These are phyloP conservation scores for Pseudocercospora pini-densiflorae DNA, from an alignment of 2,329 filamentous ascomycete species.

Conservation along the genomic window DNA sequence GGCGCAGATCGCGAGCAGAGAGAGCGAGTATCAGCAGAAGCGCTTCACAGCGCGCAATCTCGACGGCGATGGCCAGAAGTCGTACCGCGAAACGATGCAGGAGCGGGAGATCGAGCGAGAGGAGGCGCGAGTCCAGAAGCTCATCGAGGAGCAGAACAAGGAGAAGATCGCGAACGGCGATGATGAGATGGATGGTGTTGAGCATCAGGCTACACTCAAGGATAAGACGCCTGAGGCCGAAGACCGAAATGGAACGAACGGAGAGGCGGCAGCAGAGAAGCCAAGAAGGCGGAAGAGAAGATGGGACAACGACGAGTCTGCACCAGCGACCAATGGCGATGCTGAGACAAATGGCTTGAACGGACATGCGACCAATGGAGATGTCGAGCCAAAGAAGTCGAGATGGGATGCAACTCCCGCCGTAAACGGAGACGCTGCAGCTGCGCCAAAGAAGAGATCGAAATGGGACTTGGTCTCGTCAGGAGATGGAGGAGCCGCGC, in stretches of 20 bases:
- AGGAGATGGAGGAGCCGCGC: conserved; percentile 67
- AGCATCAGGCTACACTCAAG: conserved; percentile 74
- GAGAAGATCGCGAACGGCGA: conserved; percentile 69
- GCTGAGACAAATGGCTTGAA: conserved; percentile 21
- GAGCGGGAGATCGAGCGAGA: conserved; percentile 88
- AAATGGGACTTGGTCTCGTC: conserved; percentile 90
- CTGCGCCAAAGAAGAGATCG: conserved; percentile 71
- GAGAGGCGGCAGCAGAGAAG: conserved; percentile 55
- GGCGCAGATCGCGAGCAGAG: conserved; percentile 86
- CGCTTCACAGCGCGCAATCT: conserved; percentile 86
- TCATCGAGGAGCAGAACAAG: conserved; percentile 78
- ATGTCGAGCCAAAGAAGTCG: conserved; percentile 65
- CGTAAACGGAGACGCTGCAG: conserved; percentile 58
- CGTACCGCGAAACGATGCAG: conserved; percentile 90
- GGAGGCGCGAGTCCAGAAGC: conserved; percentile 80
- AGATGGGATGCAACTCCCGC: conserved; percentile 81
- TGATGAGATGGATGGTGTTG: conserved; percentile 65
- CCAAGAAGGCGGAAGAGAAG: conserved; percentile 82
- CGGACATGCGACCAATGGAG: conserved; percentile 31
- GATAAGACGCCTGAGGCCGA: conserved; percentile 52
- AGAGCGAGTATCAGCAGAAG: conserved; percentile 98
- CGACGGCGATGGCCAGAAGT: conserved; percentile 72
- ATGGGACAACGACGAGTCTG: conserved; percentile 73
- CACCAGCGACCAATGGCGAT: conserved; percentile 34
- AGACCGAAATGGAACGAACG: conserved; percentile 49